Evolutionary conservation across 495 filamentous ascomycete species (phyloP), one percentile per base, ranked within the genome.

Genomic region (Penicillium chermesinum): DNA sequence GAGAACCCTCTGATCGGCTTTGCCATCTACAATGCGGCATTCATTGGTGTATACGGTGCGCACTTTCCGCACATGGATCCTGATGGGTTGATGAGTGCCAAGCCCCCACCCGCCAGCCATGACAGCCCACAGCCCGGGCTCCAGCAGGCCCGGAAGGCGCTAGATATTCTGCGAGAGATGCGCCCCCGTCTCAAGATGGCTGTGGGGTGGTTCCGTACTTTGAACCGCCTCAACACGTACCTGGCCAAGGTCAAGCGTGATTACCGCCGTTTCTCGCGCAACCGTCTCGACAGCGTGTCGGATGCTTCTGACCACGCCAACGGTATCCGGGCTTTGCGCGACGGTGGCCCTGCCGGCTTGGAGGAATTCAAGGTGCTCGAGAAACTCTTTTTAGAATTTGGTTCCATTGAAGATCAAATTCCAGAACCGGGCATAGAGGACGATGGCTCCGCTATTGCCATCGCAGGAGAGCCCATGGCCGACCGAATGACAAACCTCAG

Each of bases 1-100:
- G 86, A 93, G 70, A 93, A 87, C 21, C 85, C 88, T 0, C 78
- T 91, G 34, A 79, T 90, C 10, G 81, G 85, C 4, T 91, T 89
- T 57, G 85, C 88, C 6, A 80, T 89, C 48, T 93, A 88, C 73
- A 85, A 85, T 49, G 86, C 86, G n/a, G 81, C 80, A 0, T 87
- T 89, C 51, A 61, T 78, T 15, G 75, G 76, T 52, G 68, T 91
- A 8, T 95, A 94, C 58, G 81, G 79, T 8, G 71, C 74, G 19
- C 78, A 85, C 58, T 95, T 91, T 61, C 81, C 84, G 0, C 81
- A 85, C 50, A 90, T 93, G 85, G 89, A 95, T 53, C 71, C 72
- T 0, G 74, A 82, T 16, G 75, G 77, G 13, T 77, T 82, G 55
- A 75, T 91, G 69, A 55, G 54, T 12, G 40, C 55, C 7, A 61